These are phyloP conservation scores for Nakataea oryzae DNA, from an alignment of 2,329 filamentous ascomycete species.

Conservation along the genomic window DNA sequence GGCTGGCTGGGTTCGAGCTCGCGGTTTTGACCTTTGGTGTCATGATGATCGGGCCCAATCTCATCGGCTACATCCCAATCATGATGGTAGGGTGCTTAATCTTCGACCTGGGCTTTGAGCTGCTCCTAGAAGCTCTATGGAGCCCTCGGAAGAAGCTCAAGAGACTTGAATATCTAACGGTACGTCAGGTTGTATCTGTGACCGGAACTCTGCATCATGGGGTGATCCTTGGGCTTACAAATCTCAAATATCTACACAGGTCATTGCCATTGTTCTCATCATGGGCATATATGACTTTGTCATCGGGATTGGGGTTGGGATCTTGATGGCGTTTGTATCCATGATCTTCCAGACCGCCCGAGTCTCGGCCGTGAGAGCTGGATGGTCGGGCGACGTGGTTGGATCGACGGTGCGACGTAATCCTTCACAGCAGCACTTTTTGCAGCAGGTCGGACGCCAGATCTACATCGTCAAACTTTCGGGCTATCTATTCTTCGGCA, in stretches of 20 bases:
- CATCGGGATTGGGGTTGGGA: slow-evolving; percentile 82
- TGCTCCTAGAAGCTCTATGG: slow-evolving; percentile 80
- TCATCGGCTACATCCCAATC: slow-evolving; percentile 90
- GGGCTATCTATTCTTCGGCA: slow-evolving; percentile 97
- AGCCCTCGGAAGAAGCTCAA: slow-evolving; percentile 83
- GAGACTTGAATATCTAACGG: slow-evolving; percentile 78
- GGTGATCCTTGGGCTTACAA: neutral
- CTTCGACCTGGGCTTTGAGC: slow-evolving; percentile 86
- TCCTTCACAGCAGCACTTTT: slow-evolving; percentile 76
- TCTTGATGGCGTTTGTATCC: slow-evolving; percentile 81
- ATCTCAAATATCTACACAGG: slow-evolving; percentile 24
- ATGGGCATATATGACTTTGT: slow-evolving; percentile 99
- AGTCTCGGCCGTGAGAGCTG: slow-evolving; percentile 78
- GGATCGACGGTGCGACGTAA: slow-evolving; percentile 89
- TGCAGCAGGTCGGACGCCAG: slow-evolving; percentile 76
- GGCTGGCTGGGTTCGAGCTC: slow-evolving; percentile 76
- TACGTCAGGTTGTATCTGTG: slow-evolving; percentile 21
- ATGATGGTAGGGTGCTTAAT: slow-evolving; percentile 96
- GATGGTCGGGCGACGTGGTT: slow-evolving; percentile 82
- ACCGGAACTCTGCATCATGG: neutral
- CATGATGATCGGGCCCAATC: slow-evolving; percentile 72
- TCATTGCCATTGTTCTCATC: slow-evolving; percentile 79
- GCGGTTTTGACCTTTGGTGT: slow-evolving; percentile 71
- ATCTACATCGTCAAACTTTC: slow-evolving; percentile 86
- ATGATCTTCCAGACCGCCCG: slow-evolving; percentile 87